A percentile compares a stretch with the other conserved stretches of the same genome.
Conservation (phyloP, 768 basidiomycete genomes). For the Serendipita sp. region DNA sequence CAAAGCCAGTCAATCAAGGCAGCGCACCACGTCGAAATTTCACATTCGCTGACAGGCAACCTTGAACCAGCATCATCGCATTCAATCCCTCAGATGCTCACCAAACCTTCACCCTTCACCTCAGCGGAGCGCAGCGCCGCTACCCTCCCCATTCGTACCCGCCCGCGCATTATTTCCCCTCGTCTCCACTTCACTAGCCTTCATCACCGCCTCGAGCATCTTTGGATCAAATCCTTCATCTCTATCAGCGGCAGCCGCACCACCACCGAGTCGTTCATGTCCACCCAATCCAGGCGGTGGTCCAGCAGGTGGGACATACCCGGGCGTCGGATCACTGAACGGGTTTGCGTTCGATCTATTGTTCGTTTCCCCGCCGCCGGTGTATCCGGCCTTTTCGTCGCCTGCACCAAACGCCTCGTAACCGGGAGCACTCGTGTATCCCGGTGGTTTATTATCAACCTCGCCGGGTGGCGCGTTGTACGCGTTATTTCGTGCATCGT, state of each 20-base stretch:
- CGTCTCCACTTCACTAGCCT: not conserved
- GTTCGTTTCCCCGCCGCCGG: not conserved
- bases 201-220: not conserved
- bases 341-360: not conserved
- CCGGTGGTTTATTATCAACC: not conserved
- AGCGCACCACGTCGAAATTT: too few species aligned
- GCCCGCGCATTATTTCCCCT: not conserved
- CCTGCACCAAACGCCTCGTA: not conserved
- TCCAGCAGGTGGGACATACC: not conserved
- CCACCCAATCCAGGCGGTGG: not conserved
- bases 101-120: too few species aligned
- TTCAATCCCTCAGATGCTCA: too few species aligned
- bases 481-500: not conserved
- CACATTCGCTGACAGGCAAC: too few species aligned
- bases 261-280: not conserved
- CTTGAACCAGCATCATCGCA: too few species aligned
- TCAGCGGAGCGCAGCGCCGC: too few species aligned
- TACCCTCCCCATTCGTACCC: too few species aligned
- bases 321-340: not conserved
- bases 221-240: constrained; percentile 1
- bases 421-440: not conserved
- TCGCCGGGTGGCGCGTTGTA: too few species aligned
- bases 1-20: too few species aligned
- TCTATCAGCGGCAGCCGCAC: not conserved
- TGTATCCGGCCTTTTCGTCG: constrained; percentile 4